Evolutionary conservation across 75 land plant genomes (phyloP), one percentile per base, ranked within the genome.

Genomic region (Selaginella tamariscina): DNA sequence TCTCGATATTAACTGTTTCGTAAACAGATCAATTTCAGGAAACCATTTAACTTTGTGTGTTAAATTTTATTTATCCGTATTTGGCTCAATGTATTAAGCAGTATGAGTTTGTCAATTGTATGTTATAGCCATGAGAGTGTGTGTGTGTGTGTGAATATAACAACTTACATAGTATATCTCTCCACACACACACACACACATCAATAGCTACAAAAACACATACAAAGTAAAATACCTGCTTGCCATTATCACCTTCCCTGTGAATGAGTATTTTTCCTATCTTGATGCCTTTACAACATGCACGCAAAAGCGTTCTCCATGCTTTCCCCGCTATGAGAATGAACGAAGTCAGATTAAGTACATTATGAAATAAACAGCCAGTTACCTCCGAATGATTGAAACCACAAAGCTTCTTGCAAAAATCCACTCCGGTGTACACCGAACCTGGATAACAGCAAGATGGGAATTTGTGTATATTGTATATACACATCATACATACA

Each of bases 301-400:
- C 96, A 60, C 96, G 60, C 32, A 90, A 49, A n/a, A 30, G 96
- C 96, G 78, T 87, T 87, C 74, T 90, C 96, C 96, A 90, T 90
- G 74, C 96, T 85, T 73, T 88, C 93, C 20, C 93, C 93, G 70
- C 93, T 88, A 66, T 21, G 29, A 65, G 20, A 49, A 30, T 1
- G 20, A 54, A 49, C 68, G 31, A 1, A 1, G 1, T 22, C 56
- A 31, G 24, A 11, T 0, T 27, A 65, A 9, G 2, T 8, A 29
- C 54, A 15, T 54, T 18, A 30, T 28, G 59, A 54, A 33, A 27
- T 30, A 29, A 29, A 56, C 49, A 39, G 49, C 49, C 49, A 59
- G 21, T 22, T 73, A 83, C 86, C 93, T 88, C 76, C 93, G 79
- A 27, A 88, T 82, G 13, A 88, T 65, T 22, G 93, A 88, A 21